Evolutionary conservation across 2,329 filamentous ascomycete species (phyloP).

Genomic region (Fusarium tricinctum): DNA sequence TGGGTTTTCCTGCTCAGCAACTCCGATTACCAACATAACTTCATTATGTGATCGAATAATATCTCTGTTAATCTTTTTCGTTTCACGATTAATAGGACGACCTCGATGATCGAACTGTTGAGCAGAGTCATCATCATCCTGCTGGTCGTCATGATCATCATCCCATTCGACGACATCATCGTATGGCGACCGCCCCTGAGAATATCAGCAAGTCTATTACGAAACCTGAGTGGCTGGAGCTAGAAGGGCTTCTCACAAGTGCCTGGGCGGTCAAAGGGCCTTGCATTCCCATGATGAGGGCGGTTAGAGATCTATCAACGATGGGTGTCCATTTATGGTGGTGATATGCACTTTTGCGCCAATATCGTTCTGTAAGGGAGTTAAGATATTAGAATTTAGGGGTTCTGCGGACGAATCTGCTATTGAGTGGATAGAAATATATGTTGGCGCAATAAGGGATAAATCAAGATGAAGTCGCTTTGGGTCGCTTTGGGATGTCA

Average conservation of each 20-base stretch:
- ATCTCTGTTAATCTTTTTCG: conserved; percentile 68
- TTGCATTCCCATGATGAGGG: conserved; percentile 64
- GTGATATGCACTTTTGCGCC: background rate
- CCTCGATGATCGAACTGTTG: conserved; percentile 70
- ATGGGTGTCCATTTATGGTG: background rate
- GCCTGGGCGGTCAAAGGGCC: conserved; percentile 70
- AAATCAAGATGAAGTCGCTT: conserved; percentile 1
- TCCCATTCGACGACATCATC: conserved; percentile 68
- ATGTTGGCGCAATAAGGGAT: conserved; percentile 5
- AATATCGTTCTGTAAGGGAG: background rate
- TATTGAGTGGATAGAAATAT: background rate
- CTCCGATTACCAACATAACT: conserved; percentile 73
- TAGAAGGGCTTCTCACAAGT: conserved; percentile 58
- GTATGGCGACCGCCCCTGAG: conserved; percentile 71
- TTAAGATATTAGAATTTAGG: background rate
- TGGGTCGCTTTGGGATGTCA: conserved; percentile 20
- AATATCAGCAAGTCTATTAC: conserved; percentile 18
- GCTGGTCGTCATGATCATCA: conserved; percentile 51
- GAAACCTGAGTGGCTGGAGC: background rate
- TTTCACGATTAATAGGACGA: conserved; percentile 68
- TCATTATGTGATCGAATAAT: conserved; percentile 73
- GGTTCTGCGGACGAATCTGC: background rate
- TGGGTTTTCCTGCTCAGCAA: conserved; percentile 69
- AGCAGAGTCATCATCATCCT: conserved; percentile 37
- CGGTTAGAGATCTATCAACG: conserved; percentile 18